Base-by-base conservation (phyloP, 805 yeast genomes). In the Ascoidea rubescens region DNA sequence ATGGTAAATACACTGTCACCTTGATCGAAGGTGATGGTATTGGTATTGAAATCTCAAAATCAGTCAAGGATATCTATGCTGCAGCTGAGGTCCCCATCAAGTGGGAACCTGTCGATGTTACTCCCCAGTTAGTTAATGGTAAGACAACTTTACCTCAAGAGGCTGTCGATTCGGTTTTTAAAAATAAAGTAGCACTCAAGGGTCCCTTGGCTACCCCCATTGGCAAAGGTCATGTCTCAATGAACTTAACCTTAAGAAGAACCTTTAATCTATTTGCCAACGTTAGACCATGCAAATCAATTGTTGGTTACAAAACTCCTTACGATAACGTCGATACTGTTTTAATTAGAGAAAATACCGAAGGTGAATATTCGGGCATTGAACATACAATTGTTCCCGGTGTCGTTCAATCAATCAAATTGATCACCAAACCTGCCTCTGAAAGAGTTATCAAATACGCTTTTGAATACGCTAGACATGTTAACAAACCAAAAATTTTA, bases 141-240 rank as follows among this genome's bases (percentile, higher is more conserved):
- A 83, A 84, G 70, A 90, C 98, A 60, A 83, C 96, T 54, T 81
- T 91, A 62, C 98, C 98, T 58, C 82, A 83, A 60, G 83, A 81
- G 46, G 97, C 98, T 55, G 88, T 93, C 57, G 89, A 86, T 62
- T 86, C 95, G 48, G 90, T 93, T 72, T 87, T 88, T 77, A 84
- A 79, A 71, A 87, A 91, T 77, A 78, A 83, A 72, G 91, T 93
- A 57, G 99, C 98, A 52, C 79, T 93, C 66, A 93, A 93, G 75
- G 99, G 99, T 60, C 98, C 98, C 33, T 75, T 93, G 64, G 98
- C 97, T 52, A 93, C 99, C 46, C 99, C 99, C 53, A 90, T 91
- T 57, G 99, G 97, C 63, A 91, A 91, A 74, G 99, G 99, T 67
- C 98, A 93, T 77, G 88, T 88, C 65, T 90, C 98, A 48, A 80